Evolutionary conservation across 352 stramenopile species (phyloP).

Genomic region (Aphanomyces cochlioides): DNA sequence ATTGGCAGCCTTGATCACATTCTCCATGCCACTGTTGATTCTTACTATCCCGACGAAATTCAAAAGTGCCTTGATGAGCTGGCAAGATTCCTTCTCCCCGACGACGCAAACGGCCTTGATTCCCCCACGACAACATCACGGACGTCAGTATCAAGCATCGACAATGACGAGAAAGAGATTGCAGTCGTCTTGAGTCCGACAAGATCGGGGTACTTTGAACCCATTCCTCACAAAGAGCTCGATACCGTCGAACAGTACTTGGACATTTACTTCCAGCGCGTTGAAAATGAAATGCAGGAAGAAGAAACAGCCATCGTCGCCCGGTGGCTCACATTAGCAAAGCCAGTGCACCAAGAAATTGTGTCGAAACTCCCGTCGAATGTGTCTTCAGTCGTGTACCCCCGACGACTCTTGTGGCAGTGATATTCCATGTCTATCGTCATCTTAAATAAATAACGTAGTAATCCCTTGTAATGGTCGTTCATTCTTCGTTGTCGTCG

Average conservation of each 20-base stretch:
- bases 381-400: background rate
- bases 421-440: background rate
- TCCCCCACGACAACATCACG: background rate
- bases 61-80: background rate
- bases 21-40: background rate
- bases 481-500: background rate
- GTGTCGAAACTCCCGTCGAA: background rate
- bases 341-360: background rate
- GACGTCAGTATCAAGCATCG: too few relatives aligned
- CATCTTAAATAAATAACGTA: conserved; percentile 1
- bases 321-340: background rate
- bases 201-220: too few relatives aligned
- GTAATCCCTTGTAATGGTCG: background rate
- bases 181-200: too few relatives aligned
- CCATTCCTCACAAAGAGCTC: background rate
- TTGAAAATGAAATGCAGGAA: background rate
- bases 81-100: background rate
- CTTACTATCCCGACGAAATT: conserved; percentile 3
- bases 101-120: background rate
- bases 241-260: background rate
- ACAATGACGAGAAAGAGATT: too few relatives aligned
- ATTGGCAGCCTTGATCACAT: background rate
- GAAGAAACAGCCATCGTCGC: background rate
- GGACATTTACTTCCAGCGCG: background rate
- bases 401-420: background rate